Evolutionary conservation across 2,329 filamentous ascomycete species (phyloP), one percentile per base, ranked within the genome.

Genomic region (Ascocoryne sarcoides): DNA sequence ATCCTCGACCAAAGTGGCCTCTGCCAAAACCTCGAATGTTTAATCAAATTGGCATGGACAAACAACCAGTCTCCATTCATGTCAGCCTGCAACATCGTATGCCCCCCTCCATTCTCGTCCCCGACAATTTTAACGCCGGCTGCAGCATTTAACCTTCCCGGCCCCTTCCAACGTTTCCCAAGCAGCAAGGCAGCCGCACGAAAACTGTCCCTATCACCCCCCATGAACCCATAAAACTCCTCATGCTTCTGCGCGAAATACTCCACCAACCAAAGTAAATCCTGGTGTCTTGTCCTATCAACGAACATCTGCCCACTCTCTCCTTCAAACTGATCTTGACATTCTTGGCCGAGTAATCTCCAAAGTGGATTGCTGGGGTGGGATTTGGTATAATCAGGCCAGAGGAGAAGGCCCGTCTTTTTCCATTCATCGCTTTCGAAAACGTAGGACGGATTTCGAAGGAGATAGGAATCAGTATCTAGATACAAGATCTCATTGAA

Each of bases 41-140:
- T 51, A 3, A 51, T 45, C 40, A 51, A 15, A 42, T 49, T 49
- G 23, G 46, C 48, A 42, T 51, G 48, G n/a, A 51, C 46, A 30
- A 51, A 51, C 40, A 46, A 33, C 46, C 46, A 49, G 19, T 37
- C 40, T 17, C 48, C 48, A 10, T 44, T 41, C 12, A 37, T 39
- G 12, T 49, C 46, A 26, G 46, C 42, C 14, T 51, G 48, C 8
- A 49, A 39, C 46, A 51, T 49, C 0, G 48, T 49, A 37, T 51
- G 48, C n/a, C 48, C 48, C 16, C 48, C 46, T 3, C 37, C 42
- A 16, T 26, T n/a, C n/a, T n/a, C n/a, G n/a, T n/a, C n/a, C n/a
- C n/a, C n/a, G n/a, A n/a, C n/a, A n/a, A n/a, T n/a, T n/a, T n/a
- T n/a, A n/a, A n/a, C n/a, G 23, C 2, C 14, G n/a, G 10, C 36